A percentile compares a stretch with the other conserved stretches of the same genome.
phyloP scores from a whole-genome alignment of 2,329 filamentous ascomycete species.

The Bertia moriformis region DNA sequence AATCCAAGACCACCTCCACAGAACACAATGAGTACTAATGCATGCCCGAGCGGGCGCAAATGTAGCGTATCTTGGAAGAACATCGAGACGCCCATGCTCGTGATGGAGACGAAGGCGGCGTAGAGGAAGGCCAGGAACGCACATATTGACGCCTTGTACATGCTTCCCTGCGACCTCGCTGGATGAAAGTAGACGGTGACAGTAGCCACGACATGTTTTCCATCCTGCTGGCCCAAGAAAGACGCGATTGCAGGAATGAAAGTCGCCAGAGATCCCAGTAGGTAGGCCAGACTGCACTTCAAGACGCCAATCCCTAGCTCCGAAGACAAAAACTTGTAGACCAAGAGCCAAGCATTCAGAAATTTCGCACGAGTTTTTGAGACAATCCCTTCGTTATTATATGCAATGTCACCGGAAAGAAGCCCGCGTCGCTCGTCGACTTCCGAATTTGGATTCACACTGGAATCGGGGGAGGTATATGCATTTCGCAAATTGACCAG shows the following conservation, averaged over 20 bases:
- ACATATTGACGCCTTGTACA: conserved; percentile 47
- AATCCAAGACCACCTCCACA: conserved; percentile 50
- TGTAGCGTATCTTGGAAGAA: conserved; percentile 38
- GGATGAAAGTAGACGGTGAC: conserved; percentile 58
- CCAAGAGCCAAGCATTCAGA: not conserved
- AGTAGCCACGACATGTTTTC: conserved; percentile 55
- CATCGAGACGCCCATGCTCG: conserved; percentile 48
- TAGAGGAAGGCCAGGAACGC: conserved; percentile 47
- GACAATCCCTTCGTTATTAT: not conserved
- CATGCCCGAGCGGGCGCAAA: conserved; percentile 39
- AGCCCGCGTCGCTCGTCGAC: not conserved
- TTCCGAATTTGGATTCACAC: not conserved
- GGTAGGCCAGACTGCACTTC: not conserved
- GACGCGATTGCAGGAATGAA: conserved; percentile 42
- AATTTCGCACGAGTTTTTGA: not conserved
- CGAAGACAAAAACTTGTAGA: not conserved
- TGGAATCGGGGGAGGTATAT: not conserved
- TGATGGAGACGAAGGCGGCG: conserved; percentile 42
- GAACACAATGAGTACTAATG: conserved; percentile 47
- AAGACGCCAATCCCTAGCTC: not conserved
- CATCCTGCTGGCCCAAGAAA: conserved; percentile 46
- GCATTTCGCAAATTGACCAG: not conserved
- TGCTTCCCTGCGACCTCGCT: conserved; percentile 49
- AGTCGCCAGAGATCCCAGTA: not conserved
- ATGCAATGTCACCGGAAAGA: not conserved